Evolutionary conservation across 495 filamentous ascomycete genomes (phyloP).

Genomic region (Penicillium soppii): DNA sequence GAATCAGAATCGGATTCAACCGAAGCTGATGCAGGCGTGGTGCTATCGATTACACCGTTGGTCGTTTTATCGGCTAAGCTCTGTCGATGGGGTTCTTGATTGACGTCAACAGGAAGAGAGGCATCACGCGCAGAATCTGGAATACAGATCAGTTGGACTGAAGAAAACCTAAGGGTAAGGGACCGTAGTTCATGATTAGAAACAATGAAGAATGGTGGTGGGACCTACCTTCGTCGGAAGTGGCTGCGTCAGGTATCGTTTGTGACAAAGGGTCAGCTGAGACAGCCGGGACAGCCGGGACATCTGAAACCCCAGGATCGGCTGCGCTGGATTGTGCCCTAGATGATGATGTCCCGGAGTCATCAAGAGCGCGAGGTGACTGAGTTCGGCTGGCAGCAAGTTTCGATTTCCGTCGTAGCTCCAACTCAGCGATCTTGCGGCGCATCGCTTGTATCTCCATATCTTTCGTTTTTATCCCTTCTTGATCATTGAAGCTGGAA

Average conservation of each 20-base stretch:
- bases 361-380: constrained; percentile 28
- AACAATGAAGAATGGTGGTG: too few relatives aligned
- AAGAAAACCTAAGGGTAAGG: too few relatives aligned
- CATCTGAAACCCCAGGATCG: constrained; percentile 12
- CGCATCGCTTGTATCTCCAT: constrained; percentile 73
- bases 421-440: constrained; percentile 72
- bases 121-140: too few relatives aligned
- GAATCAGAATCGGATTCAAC: constrained; percentile 32
- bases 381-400: constrained; percentile 39
- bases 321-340: constrained; percentile 11
- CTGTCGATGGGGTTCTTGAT: neutral
- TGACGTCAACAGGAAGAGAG: too few relatives aligned
- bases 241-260: neutral
- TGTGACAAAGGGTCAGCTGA: neutral
- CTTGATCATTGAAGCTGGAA: constrained; percentile 37
- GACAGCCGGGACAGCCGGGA: neutral
- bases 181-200: too few relatives aligned
- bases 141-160: neutral
- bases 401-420: constrained; percentile 63
- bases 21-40: constrained; percentile 6
- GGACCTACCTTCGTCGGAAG: neutral
- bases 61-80: neutral
- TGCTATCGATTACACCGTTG: constrained; percentile 4
- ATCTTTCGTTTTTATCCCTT: constrained; percentile 63
- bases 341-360: constrained; percentile 18